Conservation (phyloP, 805 yeast genomes). For the Metschnikowia aberdeeniae region DNA sequence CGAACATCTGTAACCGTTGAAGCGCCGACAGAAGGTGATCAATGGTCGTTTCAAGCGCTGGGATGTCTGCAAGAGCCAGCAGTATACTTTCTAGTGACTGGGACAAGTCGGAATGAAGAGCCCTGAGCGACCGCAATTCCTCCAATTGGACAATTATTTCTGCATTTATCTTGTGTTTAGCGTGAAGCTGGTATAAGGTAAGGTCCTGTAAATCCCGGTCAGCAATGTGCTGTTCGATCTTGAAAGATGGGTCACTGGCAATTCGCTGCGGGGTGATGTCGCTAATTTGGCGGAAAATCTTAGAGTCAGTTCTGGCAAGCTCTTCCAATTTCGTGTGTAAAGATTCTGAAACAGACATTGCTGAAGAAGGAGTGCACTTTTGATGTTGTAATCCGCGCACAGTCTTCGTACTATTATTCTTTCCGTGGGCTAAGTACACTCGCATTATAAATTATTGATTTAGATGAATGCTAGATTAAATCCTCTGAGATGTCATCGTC, state of each 20-base stretch:
- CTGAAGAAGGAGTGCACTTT: not conserved
- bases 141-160: constrained; percentile 17
- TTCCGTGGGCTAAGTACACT: not conserved
- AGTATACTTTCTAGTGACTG: constrained; percentile 12
- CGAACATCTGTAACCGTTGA: constrained; percentile 19
- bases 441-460: not conserved
- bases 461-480: constrained; percentile 21
- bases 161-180: constrained; percentile 12
- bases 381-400: constrained; percentile 1
- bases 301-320: not conserved
- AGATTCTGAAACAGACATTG: constrained; percentile 10
- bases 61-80: not conserved
- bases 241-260: constrained; percentile 3
- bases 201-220: constrained; percentile 3
- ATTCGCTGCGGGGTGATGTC: not conserved
- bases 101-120: constrained; percentile 23
- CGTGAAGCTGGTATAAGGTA: constrained; percentile 14
- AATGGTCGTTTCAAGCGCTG: constrained; percentile 3
- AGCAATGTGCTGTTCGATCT: not conserved
- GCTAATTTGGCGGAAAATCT: not conserved
- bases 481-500: constrained; percentile 44
- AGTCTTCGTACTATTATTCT: not conserved
- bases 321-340: constrained; percentile 3
- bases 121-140: constrained; percentile 26
- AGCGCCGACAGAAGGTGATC: constrained; percentile 19